Conservation (phyloP, 306 rosid species). For the Canavalia ensiformis region DNA sequence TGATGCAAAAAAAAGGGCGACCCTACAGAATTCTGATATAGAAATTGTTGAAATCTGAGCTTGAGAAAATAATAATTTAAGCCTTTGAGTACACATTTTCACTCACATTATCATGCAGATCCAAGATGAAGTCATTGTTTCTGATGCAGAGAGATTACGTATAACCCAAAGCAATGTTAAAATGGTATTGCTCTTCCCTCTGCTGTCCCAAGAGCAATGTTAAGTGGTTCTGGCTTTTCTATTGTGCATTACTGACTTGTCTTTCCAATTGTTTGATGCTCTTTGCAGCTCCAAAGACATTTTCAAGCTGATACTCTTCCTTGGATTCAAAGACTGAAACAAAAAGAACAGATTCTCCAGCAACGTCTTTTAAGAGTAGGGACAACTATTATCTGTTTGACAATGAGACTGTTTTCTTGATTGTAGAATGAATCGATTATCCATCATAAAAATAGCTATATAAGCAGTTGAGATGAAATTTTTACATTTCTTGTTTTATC, state of each 20-base stretch:
- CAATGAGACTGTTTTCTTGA: slow-evolving; percentile 6
- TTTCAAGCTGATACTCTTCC: slow-evolving; percentile 95
- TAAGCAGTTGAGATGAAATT: slow-evolving; percentile 6
- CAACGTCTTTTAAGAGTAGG: slow-evolving; percentile 87
- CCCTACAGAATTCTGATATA: background rate
- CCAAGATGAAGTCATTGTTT: slow-evolving; percentile 95
- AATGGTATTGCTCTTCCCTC: slow-evolving; percentile 63
- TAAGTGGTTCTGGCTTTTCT: slow-evolving; percentile 2
- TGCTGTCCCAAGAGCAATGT: background rate
- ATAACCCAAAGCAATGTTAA: slow-evolving; percentile 96
- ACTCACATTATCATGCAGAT: slow-evolving; percentile 64
- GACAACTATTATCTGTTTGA: slow-evolving; percentile 21
- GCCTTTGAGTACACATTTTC: slow-evolving; percentile 25
- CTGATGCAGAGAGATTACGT: slow-evolving; percentile 91
- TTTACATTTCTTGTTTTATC: slow-evolving; percentile 13
- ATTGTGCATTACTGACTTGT: slow-evolving; percentile 18
- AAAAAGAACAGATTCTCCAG: slow-evolving; percentile 93
- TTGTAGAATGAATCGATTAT: slow-evolving; percentile 29
- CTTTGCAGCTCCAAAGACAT: slow-evolving; percentile 92
- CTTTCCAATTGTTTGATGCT: slow-evolving; percentile 14
- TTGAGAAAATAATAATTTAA: background rate
- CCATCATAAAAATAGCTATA: background rate
- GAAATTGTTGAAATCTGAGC: slow-evolving; percentile 12
- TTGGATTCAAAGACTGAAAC: slow-evolving; percentile 85
- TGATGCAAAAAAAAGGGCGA: slow-evolving; percentile 5